Percentiles rank a stretch among this genome's conserved stretches.
These are phyloP conservation scores for Venturia nashicola DNA, from an alignment of 2,329 filamentous ascomycete species.

Conservation along the genomic window DNA sequence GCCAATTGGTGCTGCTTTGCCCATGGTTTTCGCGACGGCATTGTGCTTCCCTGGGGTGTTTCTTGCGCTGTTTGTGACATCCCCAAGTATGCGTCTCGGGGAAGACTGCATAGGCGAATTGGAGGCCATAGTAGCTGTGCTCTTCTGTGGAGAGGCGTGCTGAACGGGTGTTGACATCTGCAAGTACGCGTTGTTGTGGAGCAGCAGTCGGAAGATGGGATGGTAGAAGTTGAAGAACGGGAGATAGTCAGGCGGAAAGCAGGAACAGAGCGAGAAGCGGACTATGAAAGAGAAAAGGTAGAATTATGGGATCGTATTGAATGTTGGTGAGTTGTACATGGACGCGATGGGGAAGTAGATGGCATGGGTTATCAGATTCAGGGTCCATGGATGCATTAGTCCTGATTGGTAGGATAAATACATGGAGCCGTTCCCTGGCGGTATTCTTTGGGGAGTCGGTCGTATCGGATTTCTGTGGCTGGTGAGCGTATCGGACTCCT, in stretches of 20 bases:
- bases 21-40: background rate
- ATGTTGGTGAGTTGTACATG: background rate
- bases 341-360: background rate
- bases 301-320: background rate
- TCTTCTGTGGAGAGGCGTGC: constrained; percentile 1
- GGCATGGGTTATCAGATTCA: background rate
- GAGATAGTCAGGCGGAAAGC: background rate
- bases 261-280: background rate
- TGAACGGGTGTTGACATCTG: constrained; percentile 3
- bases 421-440: background rate
- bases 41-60: background rate
- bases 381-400: background rate
- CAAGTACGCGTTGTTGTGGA: background rate
- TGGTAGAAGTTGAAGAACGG: background rate
- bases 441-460: background rate
- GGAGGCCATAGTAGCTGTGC: background rate
- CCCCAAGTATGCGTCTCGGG: constrained; percentile 9
- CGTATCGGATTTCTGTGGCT: background rate
- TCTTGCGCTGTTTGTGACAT: constrained; percentile 1
- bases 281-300: background rate
- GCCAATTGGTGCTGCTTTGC: background rate
- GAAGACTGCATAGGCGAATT: background rate
- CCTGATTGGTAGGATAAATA: background rate
- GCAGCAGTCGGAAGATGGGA: background rate
- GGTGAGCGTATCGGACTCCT: background rate